phyloP scores from a whole-genome alignment of 257 asterid genomes.

The Przewalskia tangutica region DNA sequence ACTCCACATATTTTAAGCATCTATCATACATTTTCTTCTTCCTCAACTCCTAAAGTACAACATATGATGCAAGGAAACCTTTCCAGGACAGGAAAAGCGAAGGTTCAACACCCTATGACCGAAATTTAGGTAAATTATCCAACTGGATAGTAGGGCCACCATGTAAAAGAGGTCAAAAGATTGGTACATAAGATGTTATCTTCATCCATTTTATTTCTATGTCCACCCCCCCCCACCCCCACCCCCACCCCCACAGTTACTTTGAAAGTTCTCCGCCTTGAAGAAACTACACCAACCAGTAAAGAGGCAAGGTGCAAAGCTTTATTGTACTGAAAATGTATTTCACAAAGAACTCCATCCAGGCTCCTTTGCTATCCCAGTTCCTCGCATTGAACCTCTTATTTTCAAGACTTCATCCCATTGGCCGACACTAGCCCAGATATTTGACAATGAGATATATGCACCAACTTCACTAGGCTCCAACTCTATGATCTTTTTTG shows the following conservation, averaged over 20 bases:
- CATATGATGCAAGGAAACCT: background rate
- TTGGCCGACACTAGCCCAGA: constrained; percentile 62
- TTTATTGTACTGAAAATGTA: background rate
- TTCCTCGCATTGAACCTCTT: constrained; percentile 41
- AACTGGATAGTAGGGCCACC: background rate
- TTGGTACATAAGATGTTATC: background rate
- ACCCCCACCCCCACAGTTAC: background rate
- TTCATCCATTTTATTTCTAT: background rate
- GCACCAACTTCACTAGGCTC: constrained; percentile 49
- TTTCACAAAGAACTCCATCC: constrained; percentile 67
- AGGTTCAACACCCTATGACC: background rate
- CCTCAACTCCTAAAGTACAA: background rate
- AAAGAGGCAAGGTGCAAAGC: background rate
- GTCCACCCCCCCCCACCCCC: background rate
- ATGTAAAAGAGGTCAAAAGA: background rate
- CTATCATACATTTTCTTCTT: background rate
- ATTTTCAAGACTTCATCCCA: constrained; percentile 56
- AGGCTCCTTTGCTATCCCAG: constrained; percentile 39
- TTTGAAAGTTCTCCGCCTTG: background rate
- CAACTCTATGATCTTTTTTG: constrained; percentile 48
- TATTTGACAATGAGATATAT: constrained; percentile 49
- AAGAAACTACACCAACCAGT: background rate
- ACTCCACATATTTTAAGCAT: background rate
- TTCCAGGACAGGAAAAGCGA: background rate
- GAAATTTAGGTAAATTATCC: background rate